Evolutionary conservation across 2,329 filamentous ascomycete species (phyloP), one percentile per base, ranked within the genome.

Genomic region (Exophiala sp.): DNA sequence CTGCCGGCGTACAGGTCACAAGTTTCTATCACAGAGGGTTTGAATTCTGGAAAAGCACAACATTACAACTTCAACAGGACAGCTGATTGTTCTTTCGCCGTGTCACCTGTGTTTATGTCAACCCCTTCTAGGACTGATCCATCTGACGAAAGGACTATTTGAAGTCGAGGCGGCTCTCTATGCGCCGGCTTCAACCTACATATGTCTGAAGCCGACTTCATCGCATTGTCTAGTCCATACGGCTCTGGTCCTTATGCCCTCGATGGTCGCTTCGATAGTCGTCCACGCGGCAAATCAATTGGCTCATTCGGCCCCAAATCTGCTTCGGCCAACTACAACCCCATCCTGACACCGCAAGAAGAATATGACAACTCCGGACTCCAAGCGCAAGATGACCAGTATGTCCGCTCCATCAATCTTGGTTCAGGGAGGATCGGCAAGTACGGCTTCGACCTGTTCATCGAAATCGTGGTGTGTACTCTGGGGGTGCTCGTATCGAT

Each of bases 361-460:
- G 45, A 48, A 16, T 22, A 45, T 18, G 39, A 37, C 9, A 23
- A 23, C 27, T 19, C 30, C 3, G 24, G 11, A n/a, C 43, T 45
- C n/a, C 19, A 22, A 7, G 19, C 27, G 11, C 34, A 18, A 13
- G 41, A 34, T 7, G 37, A 43, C 18, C n/a, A 29, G 21, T 16
- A 21, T 23, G 40, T n/a, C 23, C 10, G 22, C 10, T 24, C 40
- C 5, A 42, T n/a, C 27, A 22, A 21, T 16, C 37, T 53, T 16
- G 32, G 40, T 14, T 19, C 47, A 11, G 38, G 47, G 7, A 43
- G 48, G 21, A 21, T 45, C 16, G 52, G 48, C 24, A 54, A 51
- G 37, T 54, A 44, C n/a, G 52, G 52, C 2, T 27, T 40, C n/a
- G 52, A 54, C 27, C 35, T 54, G 37, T n/a, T 50, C 10, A n/a